A percentile compares a stretch with the other conserved stretches of the same genome.
These are phyloP conservation scores for Coniella vitis DNA, from an alignment of 2,329 filamentous ascomycete species.

Conservation along the genomic window DNA sequence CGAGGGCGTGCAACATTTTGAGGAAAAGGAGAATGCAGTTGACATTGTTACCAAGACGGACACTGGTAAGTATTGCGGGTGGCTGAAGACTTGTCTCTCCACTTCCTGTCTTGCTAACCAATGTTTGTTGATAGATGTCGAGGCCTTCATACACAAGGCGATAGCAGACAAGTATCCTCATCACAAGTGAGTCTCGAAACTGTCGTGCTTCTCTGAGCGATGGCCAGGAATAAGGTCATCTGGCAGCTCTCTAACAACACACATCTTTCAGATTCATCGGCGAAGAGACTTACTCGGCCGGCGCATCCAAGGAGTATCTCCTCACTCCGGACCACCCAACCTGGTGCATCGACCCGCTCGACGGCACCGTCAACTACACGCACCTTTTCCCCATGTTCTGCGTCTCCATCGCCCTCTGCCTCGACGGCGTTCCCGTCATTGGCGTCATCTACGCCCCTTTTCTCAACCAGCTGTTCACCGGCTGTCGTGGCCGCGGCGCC, in stretches of 20 bases:
- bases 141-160: slow-evolving; percentile 58
- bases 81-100: slow-evolving; percentile 4
- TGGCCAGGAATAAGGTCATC: too few species aligned
- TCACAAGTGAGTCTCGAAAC: slow-evolving; percentile 49
- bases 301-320: slow-evolving; percentile 60
- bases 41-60: slow-evolving; percentile 75
- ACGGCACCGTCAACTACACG: slow-evolving; percentile 76
- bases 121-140: slow-evolving; percentile 49
- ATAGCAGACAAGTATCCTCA: slow-evolving; percentile 55
- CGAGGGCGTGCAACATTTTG: slow-evolving; percentile 27
- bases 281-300: slow-evolving; percentile 69
- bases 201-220: too few species aligned
- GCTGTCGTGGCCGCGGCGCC: slow-evolving; percentile 58
- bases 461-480: slow-evolving; percentile 61
- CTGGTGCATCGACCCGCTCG: slow-evolving; percentile 72
- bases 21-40: slow-evolving; percentile 68
- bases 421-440: slow-evolving; percentile 53
- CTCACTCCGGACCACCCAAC: slow-evolving; percentile 54
- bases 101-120: not conserved
- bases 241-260: too few species aligned
- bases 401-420: slow-evolving; percentile 65
- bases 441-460: slow-evolving; percentile 70
- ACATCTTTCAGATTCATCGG: slow-evolving; percentile 57
- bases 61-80: slow-evolving; percentile 42
- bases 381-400: slow-evolving; percentile 79